Evolutionary conservation across 2,329 filamentous ascomycete species (phyloP).

Genomic region (Fusarium albosuccineum): DNA sequence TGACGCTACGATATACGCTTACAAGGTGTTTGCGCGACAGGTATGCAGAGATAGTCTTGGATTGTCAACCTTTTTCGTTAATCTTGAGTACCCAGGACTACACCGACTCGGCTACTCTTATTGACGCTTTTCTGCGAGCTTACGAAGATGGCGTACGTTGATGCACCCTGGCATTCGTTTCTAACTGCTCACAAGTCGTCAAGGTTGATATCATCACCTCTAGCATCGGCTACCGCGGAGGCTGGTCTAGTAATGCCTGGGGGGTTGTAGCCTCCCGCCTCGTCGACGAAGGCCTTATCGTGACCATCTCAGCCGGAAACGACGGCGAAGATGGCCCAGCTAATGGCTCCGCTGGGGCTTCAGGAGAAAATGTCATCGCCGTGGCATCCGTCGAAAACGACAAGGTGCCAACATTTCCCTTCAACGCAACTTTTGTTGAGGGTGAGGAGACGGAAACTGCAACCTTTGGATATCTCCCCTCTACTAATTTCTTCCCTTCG

Average conservation of each 20-base stretch:
- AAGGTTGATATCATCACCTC: slow-evolving; percentile 16
- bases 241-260: slow-evolving; percentile 6
- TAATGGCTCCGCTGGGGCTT: neutral
- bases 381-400: neutral
- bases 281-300: neutral
- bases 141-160: slow-evolving; percentile 21
- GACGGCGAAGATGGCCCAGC: slow-evolving; percentile 6
- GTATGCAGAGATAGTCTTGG: no score
- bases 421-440: no score
- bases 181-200: no score
- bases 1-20: slow-evolving; percentile 6
- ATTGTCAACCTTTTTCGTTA: no score
- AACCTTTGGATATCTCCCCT: neutral
- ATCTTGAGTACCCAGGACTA: neutral
- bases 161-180: no score
- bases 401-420: no score
- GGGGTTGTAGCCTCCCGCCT: slow-evolving; percentile 1
- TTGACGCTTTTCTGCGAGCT: slow-evolving; percentile 28
- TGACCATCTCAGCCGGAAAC: neutral
- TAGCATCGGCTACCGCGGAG: slow-evolving; percentile 6
- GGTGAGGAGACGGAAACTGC: neutral
- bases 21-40: neutral
- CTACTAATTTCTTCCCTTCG: no score
- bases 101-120: slow-evolving; percentile 24
- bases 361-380: neutral